Evolutionary conservation across 768 basidiomycete species (phyloP).

Genomic region (Suillus fuscotomentosus): DNA sequence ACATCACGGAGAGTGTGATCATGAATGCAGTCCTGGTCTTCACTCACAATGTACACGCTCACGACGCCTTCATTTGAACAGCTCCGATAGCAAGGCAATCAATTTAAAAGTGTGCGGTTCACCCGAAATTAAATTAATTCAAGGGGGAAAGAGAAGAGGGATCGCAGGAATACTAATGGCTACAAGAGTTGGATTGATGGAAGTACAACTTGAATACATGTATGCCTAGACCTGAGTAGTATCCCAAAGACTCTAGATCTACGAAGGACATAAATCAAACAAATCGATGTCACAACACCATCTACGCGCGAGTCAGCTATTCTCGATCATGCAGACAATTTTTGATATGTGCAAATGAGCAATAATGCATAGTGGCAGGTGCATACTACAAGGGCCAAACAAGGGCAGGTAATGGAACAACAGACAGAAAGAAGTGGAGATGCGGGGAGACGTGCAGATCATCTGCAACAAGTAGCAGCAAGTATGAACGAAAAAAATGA

Average conservation of each 20-base stretch:
- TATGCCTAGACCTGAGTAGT: not conserved
- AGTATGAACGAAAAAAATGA: not conserved
- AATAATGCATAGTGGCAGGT: no score
- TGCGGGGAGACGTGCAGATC: not conserved
- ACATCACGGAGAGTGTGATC: not conserved
- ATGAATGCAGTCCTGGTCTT: not conserved
- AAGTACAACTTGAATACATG: not conserved
- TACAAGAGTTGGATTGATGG: not conserved
- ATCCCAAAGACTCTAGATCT: no score
- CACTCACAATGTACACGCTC: not conserved
- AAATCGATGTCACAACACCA: not conserved
- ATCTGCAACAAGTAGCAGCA: not conserved
- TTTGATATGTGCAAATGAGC: not conserved
- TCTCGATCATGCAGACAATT: not conserved
- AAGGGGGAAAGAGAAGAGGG: not conserved
- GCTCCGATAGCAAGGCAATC: no score
- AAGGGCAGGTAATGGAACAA: not conserved
- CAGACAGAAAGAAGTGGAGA: not conserved
- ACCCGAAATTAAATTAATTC: not conserved
- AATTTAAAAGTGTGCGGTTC: not conserved
- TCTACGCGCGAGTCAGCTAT: not conserved
- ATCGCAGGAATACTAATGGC: not conserved
- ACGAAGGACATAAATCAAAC: no score
- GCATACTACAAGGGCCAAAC: not conserved
- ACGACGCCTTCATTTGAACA: not conserved